Base-by-base conservation (phyloP, 371 early-diverging fungal species). In the Nematocida minor region DNA sequence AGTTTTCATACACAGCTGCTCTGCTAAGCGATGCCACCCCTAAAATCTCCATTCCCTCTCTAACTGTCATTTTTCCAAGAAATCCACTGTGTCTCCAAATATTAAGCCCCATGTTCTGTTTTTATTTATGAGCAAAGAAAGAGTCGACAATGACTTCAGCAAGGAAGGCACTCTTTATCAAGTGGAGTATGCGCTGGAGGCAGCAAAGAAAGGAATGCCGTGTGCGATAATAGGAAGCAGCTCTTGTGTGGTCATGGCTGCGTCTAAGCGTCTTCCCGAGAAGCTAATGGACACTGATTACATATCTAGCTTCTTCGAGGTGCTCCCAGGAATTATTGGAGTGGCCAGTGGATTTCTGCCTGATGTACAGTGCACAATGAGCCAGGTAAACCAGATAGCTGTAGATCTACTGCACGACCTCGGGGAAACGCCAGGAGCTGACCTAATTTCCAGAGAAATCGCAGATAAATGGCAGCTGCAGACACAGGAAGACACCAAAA, bases 101-200 rank as follows among this genome's bases (percentile, higher is more conserved):
- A 53, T 32, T 60, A 46, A 34, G 22, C n/a, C 69, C 55, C 38
- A 32, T 55, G 55, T 25, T 14, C 49, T 16, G 18, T 57, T 49
- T 60, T 38, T 48, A 57, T 57, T 51, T 54, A 74, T 74, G 77
- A 66, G 48, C 25, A 55, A 64, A 25, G 77, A 74, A 40, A 49
- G 77, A 42, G 44, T 51, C 31, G 36, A 82, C 55, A 82, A 81
- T 66, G 77, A 82, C 34, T 86, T 86, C 54, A 82, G 81, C 49
- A 66, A 60, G 18, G 84, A 86, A 51, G 86, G 86, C 38, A 82
- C 74, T 36, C 60, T 86, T 2, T 55, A 71, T 36, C 84, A 84
- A 53, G 78, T 86, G 14, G 84, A 86, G 67, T 86, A 86, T 67
- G 86, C 80, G 1, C 46, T 86, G n/a, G 84, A 84, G 55, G 86